Conservation (phyloP, 2,329 filamentous ascomycete genomes). For the Plenodomus biglobosus region DNA sequence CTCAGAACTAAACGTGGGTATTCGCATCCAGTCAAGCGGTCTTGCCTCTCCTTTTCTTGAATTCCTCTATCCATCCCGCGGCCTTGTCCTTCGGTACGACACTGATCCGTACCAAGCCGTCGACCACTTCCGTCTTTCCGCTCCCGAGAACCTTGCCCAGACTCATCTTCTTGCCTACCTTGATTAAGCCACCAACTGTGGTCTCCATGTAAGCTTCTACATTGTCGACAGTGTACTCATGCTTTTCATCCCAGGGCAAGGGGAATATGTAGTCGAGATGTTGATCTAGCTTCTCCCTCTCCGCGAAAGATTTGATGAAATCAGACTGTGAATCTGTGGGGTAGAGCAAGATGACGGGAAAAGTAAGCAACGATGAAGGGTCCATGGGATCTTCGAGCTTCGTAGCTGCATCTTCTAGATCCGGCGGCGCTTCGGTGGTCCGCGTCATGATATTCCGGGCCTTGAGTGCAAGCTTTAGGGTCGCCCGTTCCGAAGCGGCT, state of each 20-base stretch:
- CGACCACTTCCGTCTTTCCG: conserved; percentile 82
- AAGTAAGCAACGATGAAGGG: conserved; percentile 68
- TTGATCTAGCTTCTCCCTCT: conserved; percentile 72
- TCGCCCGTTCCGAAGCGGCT: conserved; percentile 58
- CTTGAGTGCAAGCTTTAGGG: conserved; percentile 57
- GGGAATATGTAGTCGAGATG: conserved; percentile 87
- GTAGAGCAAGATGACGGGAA: conserved; percentile 84
- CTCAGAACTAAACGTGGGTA: background rate
- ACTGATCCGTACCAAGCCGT: conserved; percentile 80
- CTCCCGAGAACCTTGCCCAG: conserved; percentile 72
- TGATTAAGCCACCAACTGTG: conserved; percentile 73
- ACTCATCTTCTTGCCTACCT: conserved; percentile 82
- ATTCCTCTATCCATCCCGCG: conserved; percentile 76
- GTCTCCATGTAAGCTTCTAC: conserved; percentile 95
- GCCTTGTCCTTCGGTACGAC: conserved; percentile 74
- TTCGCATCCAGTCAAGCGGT: background rate
- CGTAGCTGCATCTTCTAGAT: conserved; percentile 82
- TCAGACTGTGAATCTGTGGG: conserved; percentile 80
- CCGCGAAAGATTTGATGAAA: conserved; percentile 84
- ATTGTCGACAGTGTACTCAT: conserved; percentile 63
- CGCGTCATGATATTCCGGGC: conserved; percentile 71
- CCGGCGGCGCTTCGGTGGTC: conserved; percentile 70
- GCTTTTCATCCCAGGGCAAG: conserved; percentile 75
- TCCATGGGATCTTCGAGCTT: conserved; percentile 72
- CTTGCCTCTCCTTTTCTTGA: conserved; percentile 67